Base-by-base conservation (phyloP, 2,329 filamentous ascomycete genomes). In the Verticillium alfalfae region DNA sequence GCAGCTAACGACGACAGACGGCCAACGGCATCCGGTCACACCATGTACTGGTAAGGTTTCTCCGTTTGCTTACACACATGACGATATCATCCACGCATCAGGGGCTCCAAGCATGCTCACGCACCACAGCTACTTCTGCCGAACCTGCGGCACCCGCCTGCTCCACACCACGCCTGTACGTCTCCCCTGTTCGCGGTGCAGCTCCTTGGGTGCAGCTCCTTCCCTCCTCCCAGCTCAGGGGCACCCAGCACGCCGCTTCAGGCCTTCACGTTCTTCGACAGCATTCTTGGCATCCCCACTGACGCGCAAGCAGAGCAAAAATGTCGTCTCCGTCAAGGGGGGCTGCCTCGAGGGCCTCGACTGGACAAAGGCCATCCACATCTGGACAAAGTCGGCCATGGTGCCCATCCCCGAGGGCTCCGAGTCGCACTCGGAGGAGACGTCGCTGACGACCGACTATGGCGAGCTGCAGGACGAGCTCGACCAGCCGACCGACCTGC, bases 341-440 rank as follows among this genome's bases (percentile, higher is more conserved):
- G 88, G 87, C 49, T 88, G 88, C 68, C 78, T 91, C 56, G 81
- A 86, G 6, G 86, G 83, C 1, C 75, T 91, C 22, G 81, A 87
- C 71, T 86, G 87, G 84, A 76, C 71, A 13, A 75, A 71, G 3
- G 86, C 86, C 34, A 83, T 84, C 65, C 88, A 91, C 75, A 86
- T 91, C 67, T 90, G 85, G 84, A 88, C 85, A 22, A 85, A 85
- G 67, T 82, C 80, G 52, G 88, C 88, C 66, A 87, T 91, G 79
- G 80, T 90, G 18, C 84, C 87, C 38, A 89, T 91, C 65, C 88
- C 88, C 2, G 86, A 88, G 67, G 84, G 85, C 10, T 82, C 80
- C 34, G 84, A 88, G 73, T 72, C 76, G 6, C 81, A 83, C 70
- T 79, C 81, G 15, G 84, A 84, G 62, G 81, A 84, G 61, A 83